Evolutionary conservation across 192 early-diverging fungal species (phyloP).

Genomic region (Entrophospora sp.): DNA sequence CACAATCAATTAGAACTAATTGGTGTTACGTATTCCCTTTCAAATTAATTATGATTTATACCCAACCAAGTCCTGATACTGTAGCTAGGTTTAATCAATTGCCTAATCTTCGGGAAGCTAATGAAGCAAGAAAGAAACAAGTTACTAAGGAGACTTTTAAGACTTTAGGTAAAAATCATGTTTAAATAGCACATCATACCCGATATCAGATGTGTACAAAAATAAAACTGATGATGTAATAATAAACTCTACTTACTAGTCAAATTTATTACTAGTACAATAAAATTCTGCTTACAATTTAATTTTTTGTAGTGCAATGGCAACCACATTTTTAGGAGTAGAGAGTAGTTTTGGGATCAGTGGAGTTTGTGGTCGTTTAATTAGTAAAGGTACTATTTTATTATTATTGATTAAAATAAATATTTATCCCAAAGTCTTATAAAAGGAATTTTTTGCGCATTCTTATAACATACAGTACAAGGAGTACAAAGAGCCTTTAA

Average conservation of each 20-base stretch:
- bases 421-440: slow-evolving; percentile 6
- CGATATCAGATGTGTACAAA: no score
- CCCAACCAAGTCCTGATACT: no score
- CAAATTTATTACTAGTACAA: no score
- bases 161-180: background rate
- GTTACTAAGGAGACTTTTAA: background rate
- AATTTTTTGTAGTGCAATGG: background rate
- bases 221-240: no score
- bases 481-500: background rate
- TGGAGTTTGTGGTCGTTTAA: slow-evolving; percentile 1
- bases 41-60: no score
- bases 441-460: slow-evolving; percentile 8
- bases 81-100: no score
- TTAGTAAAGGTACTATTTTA: slow-evolving; percentile 14
- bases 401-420: slow-evolving; percentile 17
- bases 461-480: slow-evolving; percentile 12
- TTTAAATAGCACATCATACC: no score
- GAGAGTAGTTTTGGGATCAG: background rate
- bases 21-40: no score
- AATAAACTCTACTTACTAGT: no score
- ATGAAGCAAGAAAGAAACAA: background rate
- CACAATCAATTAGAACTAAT: no score
- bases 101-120: no score
- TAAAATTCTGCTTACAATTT: no score
- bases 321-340: background rate